These are phyloP conservation scores for Haplographium delicatum DNA, from an alignment of 495 filamentous ascomycete genomes.

Conservation along the genomic window DNA sequence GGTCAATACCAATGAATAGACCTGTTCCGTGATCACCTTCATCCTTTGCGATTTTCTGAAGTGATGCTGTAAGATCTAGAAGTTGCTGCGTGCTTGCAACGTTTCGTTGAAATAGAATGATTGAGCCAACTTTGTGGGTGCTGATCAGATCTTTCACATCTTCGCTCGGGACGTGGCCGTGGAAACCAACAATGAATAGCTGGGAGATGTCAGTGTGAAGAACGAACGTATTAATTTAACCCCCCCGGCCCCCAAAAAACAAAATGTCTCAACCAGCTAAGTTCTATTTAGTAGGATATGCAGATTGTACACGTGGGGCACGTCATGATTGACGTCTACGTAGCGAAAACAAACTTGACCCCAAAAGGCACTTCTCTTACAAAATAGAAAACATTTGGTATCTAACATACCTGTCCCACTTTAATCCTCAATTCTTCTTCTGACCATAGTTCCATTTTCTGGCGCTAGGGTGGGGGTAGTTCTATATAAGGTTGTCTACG, in stretches of 20 bases:
- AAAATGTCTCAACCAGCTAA: no score
- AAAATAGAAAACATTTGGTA: background rate
- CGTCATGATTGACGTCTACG: background rate
- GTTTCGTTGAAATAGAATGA: conserved; percentile 45
- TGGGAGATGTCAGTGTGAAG: conserved; percentile 14
- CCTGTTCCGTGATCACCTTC: conserved; percentile 78
- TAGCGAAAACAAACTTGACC: background rate
- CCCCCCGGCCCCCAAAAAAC: no score
- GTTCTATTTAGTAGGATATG: no score
- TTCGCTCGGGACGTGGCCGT: conserved; percentile 37
- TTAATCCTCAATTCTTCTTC: conserved; percentile 32
- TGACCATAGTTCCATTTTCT: conserved; percentile 27
- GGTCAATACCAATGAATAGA: conserved; percentile 77
- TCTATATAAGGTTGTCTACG: no score
- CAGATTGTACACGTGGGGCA: background rate
- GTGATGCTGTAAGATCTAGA: conserved; percentile 47
- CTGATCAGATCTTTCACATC: conserved; percentile 44
- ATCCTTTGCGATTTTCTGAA: conserved; percentile 78
- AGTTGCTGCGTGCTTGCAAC: conserved; percentile 37
- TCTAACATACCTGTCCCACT: conserved; percentile 30
- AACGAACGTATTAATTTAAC: background rate
- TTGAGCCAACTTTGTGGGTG: conserved; percentile 40
- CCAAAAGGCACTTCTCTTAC: background rate
- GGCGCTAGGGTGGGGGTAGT: no score
- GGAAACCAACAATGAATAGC: conserved; percentile 48